Evolutionary conservation across 2,329 filamentous ascomycete genomes (phyloP).

Genomic region (Madurella fahalii): DNA sequence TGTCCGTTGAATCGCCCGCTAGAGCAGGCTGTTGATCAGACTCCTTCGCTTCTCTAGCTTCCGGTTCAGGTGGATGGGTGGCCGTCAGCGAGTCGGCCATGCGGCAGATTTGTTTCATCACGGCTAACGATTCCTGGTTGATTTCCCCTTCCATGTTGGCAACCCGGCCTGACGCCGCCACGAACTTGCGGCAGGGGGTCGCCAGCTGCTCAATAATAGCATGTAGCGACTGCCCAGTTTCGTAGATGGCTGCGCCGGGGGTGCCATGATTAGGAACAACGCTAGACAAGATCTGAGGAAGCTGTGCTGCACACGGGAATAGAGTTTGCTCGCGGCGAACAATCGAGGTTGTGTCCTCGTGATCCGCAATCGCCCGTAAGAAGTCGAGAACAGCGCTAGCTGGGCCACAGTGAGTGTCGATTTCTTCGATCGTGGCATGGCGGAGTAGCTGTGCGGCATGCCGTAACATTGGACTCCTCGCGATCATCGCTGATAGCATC

Average conservation of each 20-base stretch:
- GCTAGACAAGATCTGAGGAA: conserved; percentile 33
- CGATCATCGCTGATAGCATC: conserved; percentile 17
- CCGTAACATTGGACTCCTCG: conserved; percentile 26
- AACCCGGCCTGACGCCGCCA: conserved; percentile 24
- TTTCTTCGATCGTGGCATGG: conserved; percentile 28
- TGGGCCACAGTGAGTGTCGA: conserved; percentile 25
- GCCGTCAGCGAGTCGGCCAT: conserved; percentile 22
- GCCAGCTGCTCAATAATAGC: conserved; percentile 29
- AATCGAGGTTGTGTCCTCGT: conserved; percentile 30
- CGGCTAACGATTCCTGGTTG: conserved; percentile 29
- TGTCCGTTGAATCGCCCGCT: not conserved
- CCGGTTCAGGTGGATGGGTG: not conserved
- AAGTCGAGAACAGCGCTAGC: conserved; percentile 40
- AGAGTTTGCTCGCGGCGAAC: conserved; percentile 33
- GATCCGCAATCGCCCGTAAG: conserved; percentile 32
- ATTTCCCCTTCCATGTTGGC: conserved; percentile 25
- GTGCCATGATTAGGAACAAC: not conserved
- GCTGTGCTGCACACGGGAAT: conserved; percentile 32
- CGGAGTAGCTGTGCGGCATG: conserved; percentile 26
- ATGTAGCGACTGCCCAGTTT: conserved; percentile 27
- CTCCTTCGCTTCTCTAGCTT: not conserved
- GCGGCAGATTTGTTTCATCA: conserved; percentile 32
- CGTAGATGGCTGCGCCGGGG: conserved; percentile 11
- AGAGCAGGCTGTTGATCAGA: not conserved
- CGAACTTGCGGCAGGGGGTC: conserved; percentile 31